Percentiles rank a stretch among this genome's conserved stretches.
Conservation (phyloP, 306 rosid genomes). For the Quercus rubra region DNA sequence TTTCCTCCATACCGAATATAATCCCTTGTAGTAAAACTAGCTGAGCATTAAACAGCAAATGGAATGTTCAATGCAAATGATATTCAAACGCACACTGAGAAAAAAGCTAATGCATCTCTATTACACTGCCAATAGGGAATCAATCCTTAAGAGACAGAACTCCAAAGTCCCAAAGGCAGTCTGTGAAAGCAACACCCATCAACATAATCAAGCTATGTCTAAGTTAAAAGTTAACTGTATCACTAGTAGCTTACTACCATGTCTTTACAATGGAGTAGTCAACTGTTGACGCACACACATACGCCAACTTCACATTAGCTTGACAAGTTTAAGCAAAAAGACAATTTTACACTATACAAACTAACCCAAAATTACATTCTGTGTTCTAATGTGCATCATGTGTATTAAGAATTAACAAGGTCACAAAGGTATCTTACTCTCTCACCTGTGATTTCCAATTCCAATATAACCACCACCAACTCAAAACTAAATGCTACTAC, state of each 20-base stretch:
- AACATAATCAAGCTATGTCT: background rate
- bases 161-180: background rate
- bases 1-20: background rate
- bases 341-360: background rate
- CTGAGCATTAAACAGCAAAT: background rate
- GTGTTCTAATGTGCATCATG: background rate
- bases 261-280: background rate
- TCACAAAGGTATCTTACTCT: background rate
- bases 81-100: background rate
- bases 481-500: background rate
- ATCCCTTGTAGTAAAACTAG: background rate
- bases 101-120: background rate
- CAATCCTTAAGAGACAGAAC: background rate
- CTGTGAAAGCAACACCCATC: background rate
- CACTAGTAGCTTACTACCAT: background rate
- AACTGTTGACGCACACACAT: background rate
- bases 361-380: constrained; percentile 2
- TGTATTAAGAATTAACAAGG: background rate
- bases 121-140: background rate
- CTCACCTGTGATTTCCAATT: background rate
- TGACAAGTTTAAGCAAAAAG: background rate
- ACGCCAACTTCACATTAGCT: background rate
- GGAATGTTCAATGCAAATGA: background rate
- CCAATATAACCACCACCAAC: background rate
- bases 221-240: constrained; percentile 3